Base-by-base conservation (phyloP, 805 yeast species). In the Candida sakaeoensis region DNA sequence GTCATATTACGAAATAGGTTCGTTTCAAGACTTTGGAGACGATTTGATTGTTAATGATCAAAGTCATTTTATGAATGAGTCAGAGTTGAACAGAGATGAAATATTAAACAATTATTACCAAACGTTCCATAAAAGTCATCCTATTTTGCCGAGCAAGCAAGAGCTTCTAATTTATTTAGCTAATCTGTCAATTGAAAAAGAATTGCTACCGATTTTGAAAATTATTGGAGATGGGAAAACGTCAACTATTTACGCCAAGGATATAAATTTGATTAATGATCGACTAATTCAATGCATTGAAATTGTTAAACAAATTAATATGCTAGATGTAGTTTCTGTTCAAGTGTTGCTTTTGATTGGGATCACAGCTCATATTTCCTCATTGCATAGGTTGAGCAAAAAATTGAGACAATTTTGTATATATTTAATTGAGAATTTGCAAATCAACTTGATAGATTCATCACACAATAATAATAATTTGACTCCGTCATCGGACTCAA, bases 171-270 rank as follows among this genome's bases (percentile, higher is more conserved):
- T 50, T 1, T 74, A 60, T 44, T 46, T 74, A 8, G 42, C 48
- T 5, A 37, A 57, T 10, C 51, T 64, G 1, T 66, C 68, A 0
- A 44, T 61, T 29, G 66, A 65, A 18, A 55, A 55, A 26, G 79
- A 75, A 42, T 42, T 73, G n/a, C 30, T 75, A 5, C 54, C 63
- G 1, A 65, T 72, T 1, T 72, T 75, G 77, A 71, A 73, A 43
- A 45, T 75, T 2, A 55, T 75, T 13, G 74, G 72, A 1, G 79
- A 72, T 41, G 80, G 79, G 2, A 75, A 72, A 44, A 50, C 65
- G 1, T 33, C 43, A 17, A 31, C 31, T 13, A 40, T 41, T 9
- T 52, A 50, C 37, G 36, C 45, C n/a, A 42, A 40, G 17, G 37
- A 46, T 23, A 32, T 39, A 10, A 39, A 44, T 16, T 29, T 46